Evolutionary conservation across 2,329 filamentous ascomycete species (phyloP).

Genomic region (Colletotrichum lupini): DNA sequence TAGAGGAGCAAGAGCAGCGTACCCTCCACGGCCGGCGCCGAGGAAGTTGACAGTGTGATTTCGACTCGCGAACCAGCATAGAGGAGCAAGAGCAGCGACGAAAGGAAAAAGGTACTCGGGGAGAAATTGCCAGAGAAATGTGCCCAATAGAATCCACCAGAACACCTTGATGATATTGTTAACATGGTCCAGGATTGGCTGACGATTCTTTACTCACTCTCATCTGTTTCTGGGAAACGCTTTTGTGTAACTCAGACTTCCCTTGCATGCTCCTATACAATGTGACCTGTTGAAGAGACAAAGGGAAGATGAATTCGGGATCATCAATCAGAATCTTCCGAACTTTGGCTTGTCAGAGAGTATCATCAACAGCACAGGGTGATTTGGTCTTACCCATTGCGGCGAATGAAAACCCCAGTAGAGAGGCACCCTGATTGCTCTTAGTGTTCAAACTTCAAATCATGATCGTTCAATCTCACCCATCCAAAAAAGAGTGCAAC

Average conservation of each 20-base stretch:
- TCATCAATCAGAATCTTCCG: conserved; percentile 69
- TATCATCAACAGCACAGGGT: too few relatives aligned
- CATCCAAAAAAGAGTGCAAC: conserved; percentile 71
- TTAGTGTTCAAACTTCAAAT: neutral
- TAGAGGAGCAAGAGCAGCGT: conserved; percentile 68
- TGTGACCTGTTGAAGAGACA: conserved; percentile 29
- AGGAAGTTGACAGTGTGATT: conserved; percentile 70
- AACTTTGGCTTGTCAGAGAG: neutral
- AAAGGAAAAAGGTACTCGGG: conserved; percentile 71
- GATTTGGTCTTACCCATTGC: conserved; percentile 55
- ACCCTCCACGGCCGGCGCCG: conserved; percentile 68
- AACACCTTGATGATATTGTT: conserved; percentile 58
- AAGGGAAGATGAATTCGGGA: conserved; percentile 52
- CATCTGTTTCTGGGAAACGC: conserved; percentile 19
- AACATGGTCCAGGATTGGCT: neutral
- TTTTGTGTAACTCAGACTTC: conserved; percentile 26
- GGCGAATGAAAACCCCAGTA: conserved; percentile 54
- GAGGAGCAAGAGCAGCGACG: conserved; percentile 67
- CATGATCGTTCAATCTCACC: conserved; percentile 66
- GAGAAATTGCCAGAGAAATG: conserved; percentile 71
- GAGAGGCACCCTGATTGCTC: conserved; percentile 11
- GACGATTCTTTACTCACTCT: neutral
- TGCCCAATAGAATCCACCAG: conserved; percentile 61
- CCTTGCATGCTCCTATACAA: conserved; percentile 31
- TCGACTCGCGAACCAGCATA: conserved; percentile 72